These are phyloP conservation scores for Daldinia bambusicola DNA, from an alignment of 495 filamentous ascomycete species.

Conservation along the genomic window DNA sequence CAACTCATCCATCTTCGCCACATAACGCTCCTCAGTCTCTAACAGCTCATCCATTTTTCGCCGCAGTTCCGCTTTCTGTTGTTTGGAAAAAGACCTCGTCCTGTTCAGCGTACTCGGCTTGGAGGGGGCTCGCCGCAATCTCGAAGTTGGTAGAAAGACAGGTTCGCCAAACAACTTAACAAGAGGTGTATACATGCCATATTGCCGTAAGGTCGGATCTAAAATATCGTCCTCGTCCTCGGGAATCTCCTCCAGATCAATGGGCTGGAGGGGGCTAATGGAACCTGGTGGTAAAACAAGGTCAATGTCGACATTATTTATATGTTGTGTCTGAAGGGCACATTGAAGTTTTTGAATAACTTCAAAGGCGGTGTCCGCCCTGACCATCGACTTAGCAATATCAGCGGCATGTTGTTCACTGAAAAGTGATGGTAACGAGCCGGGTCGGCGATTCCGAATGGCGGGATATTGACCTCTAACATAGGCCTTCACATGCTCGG, in stretches of 20 bases:
- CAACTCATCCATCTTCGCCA: constrained; percentile 82
- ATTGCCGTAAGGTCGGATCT: constrained; percentile 70
- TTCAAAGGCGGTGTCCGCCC: constrained; percentile 76
- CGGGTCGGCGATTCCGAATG: constrained; percentile 60
- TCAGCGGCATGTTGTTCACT: constrained; percentile 93
- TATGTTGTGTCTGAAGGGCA: constrained; percentile 78
- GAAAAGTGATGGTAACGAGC: constrained; percentile 75
- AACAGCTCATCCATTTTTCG: constrained; percentile 91
- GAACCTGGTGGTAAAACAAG: constrained; percentile 81
- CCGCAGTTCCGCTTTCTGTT: constrained; percentile 83
- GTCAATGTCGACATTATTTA: constrained; percentile 88
- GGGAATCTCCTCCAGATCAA: constrained; percentile 61
- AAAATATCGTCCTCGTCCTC: constrained; percentile 69
- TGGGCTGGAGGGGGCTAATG: constrained; percentile 67
- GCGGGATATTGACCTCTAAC: constrained; percentile 60
- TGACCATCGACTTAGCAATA: constrained; percentile 82
- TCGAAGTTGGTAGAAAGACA: constrained; percentile 87
- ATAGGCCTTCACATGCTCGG: constrained; percentile 75
- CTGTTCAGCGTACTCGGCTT: constrained; percentile 80
- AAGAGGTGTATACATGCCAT: constrained; percentile 76
- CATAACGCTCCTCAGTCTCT: constrained; percentile 94
- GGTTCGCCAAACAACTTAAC: constrained; percentile 82
- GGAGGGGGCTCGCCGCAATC: constrained; percentile 86
- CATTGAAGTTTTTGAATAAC: constrained; percentile 75
- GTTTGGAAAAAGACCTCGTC: constrained; percentile 75